Evolutionary conservation across 495 filamentous ascomycete genomes (phyloP).

Genomic region (Annulohypoxylon stygium): DNA sequence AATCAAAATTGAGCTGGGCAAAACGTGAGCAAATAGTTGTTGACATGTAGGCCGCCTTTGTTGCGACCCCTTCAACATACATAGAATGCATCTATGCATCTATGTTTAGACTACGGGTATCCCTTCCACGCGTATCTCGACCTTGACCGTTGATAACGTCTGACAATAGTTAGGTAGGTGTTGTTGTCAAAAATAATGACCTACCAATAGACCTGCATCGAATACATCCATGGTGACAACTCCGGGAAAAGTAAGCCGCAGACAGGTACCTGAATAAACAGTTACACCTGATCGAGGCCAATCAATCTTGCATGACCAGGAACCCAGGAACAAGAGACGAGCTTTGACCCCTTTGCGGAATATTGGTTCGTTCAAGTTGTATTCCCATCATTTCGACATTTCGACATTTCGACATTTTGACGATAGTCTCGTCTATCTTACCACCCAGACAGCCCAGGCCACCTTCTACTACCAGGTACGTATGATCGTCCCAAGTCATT

Average conservation of each 20-base stretch:
- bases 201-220: conserved; percentile 40
- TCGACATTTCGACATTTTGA: no score
- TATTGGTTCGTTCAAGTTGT: conserved; percentile 32
- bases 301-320: conserved; percentile 45
- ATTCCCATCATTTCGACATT: conserved; percentile 23
- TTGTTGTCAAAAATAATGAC: conserved; percentile 35
- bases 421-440: conserved; percentile 10
- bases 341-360: conserved; percentile 7
- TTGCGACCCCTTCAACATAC: conserved; percentile 26
- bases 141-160: conserved; percentile 18
- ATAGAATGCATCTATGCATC: background rate
- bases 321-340: conserved; percentile 19
- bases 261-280: conserved; percentile 7
- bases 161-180: background rate
- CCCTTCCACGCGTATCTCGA: conserved; percentile 23
- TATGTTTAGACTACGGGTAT: conserved; percentile 2
- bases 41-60: conserved; percentile 18
- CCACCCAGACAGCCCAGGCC: no score
- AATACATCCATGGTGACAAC: conserved; percentile 23
- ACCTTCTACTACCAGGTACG: conserved; percentile 5
- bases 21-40: conserved; percentile 32
- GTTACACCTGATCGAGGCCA: conserved; percentile 45
- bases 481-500: conserved; percentile 31
- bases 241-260: conserved; percentile 39
- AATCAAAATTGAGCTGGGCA: conserved; percentile 36